These are phyloP conservation scores for Blepharisma stoltei DNA, from an alignment of 73 alveolate species.

Conservation along the genomic window DNA sequence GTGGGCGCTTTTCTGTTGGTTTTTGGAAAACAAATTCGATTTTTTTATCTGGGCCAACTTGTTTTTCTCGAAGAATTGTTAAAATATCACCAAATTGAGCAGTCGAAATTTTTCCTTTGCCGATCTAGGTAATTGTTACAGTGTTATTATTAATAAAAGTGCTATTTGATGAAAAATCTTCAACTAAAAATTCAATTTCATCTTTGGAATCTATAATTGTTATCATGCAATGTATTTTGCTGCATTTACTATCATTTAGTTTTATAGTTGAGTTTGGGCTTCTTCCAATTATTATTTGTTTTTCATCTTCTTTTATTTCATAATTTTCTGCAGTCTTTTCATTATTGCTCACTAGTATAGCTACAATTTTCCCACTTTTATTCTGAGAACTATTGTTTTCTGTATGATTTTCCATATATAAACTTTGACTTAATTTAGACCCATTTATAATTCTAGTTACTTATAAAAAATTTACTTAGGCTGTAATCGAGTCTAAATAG, in stretches of 20 bases:
- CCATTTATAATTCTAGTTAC: neutral
- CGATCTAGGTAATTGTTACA: conserved; percentile 12
- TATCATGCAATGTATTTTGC: neutral
- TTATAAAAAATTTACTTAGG: neutral
- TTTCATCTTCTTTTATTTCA: too few species aligned
- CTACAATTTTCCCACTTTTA: too few species aligned
- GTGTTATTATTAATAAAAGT: neutral
- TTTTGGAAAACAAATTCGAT: conserved; percentile 18
- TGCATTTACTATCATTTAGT: neutral
- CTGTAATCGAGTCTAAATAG: neutral
- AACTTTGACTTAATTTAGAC: too few species aligned
- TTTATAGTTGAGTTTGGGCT: conserved; percentile 3
- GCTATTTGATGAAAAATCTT: conserved; percentile 17
- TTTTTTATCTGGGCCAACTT: neutral
- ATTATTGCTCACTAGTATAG: neutral
- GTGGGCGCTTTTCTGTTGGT: conserved; percentile 15
- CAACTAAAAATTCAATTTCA: neutral
- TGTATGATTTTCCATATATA: too few species aligned
- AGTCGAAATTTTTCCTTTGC: neutral
- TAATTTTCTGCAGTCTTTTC: neutral
- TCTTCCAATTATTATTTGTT: conserved; percentile 14
- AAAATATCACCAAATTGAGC: neutral
- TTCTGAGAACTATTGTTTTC: too few species aligned
- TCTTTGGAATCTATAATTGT: neutral
- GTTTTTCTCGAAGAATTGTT: neutral